Base-by-base conservation (phyloP, 2,329 filamentous ascomycete species). In the Akanthomyces dipterigenus region DNA sequence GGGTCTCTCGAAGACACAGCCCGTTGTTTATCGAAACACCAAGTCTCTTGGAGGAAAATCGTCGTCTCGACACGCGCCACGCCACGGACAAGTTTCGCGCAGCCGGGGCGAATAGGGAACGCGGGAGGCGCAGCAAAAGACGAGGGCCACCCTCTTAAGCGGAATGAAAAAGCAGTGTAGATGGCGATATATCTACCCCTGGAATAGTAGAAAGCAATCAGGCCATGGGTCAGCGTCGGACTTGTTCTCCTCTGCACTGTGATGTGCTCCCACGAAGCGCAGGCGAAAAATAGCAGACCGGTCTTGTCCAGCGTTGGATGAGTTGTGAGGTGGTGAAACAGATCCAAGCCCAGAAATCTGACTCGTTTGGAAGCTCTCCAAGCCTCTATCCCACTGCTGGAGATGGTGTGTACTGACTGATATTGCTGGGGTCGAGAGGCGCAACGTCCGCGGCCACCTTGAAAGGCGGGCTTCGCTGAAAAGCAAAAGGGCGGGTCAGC, bases 101-200 rank as follows among this genome's bases (percentile, higher is more conserved):
- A 60, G 48, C 38, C n/a, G 26, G 54, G 38, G 40, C 38, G 24
- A 53, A 40, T n/a, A 26, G 11, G 46, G 31, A 59, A 38, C 28
- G 36, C 40, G 48, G 31, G 56, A 59, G 38, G 40, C 49, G 26
- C 48, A 51, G 40, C 18, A 46, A n/a, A n/a, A 38, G 26, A 34
- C 34, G 36, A 42, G 36, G 42, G 36, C 18, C 34, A 51, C 22
- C 36, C 46, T 59, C 38, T 50, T 43, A 20, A 51, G 55, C 31
- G 46, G 38, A 22, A 28, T 50, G 20, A 14, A n/a, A 34, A 56
- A 60, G 43, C 51, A 50, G 26, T 53, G 57, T 60, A 53, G 48
- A 60, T 60, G 57, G 28, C 53, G 57, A 60, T 60, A 60, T 60
- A 60, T 60, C 57, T 45, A 60, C 49, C 57, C 57, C 57, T 60